Evolutionary conservation across 2,329 filamentous ascomycete genomes (phyloP), one percentile per base, ranked within the genome.

Genomic region (Aspergillus melleus): DNA sequence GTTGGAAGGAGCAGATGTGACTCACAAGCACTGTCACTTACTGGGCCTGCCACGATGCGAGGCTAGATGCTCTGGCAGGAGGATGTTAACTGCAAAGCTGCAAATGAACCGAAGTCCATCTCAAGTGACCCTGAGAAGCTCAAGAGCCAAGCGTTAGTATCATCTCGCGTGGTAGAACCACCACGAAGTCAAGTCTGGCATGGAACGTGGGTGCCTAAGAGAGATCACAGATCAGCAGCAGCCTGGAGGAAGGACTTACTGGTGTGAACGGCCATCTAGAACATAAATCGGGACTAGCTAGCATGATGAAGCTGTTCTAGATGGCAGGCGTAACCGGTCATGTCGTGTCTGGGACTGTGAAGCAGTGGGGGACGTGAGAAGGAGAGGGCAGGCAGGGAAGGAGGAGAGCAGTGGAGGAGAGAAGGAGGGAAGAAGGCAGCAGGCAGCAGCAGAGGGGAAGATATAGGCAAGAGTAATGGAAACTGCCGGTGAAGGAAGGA

Each of bases 21-120:
- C 62, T 54, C 55, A 64, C 62, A 63, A 58, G 54, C 52, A 60
- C 62, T 64, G 61, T 63, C 58, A 59, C 57, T 60, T 60, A 66
- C 65, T 67, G 64, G 62, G 53, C 63, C 47, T 49, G 60, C 60
- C 65, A 54, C 64, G 54, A 42, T 53, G 56, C 61, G 36, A 60
- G 60, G 56, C 55, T 46, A 49, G 52, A 46, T 49, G 32, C 29
- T 29, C 49, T 51, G n/a, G 9, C 16, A 50, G 22, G n/a, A 29
- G 20, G 26, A 36, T 49, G 44, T 14, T 14, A 24, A 22, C n/a
- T 36, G n/a, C 6, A n/a, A 29, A 49, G 29, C 44, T 46, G 44
- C 9, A 24, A 47, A 9, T 24, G 44, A 47, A 47, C 44, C 20
- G 44, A 47, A 20, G 44, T 5, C 19, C 20, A 20, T 47, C 20